Base-by-base conservation (phyloP, 495 filamentous ascomycete species). In the Apodospora peruviana region DNA sequence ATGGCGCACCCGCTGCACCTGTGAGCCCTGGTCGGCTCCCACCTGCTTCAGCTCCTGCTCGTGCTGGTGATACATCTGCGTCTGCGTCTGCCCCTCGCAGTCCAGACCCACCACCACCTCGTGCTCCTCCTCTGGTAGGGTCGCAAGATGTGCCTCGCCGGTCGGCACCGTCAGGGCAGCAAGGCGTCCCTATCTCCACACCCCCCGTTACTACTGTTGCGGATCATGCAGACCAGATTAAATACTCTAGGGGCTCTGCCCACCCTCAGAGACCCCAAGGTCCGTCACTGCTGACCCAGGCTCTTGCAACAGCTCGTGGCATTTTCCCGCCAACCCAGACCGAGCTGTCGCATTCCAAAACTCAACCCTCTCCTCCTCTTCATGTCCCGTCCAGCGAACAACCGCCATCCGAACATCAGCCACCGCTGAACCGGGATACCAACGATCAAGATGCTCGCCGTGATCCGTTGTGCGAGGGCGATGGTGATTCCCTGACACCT, bases 251-350 rank as follows among this genome's bases (percentile, higher is more conserved):
- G 47, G 64, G 63, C 57, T 69, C 69, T 57, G 50, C 65, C 38
- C 59, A 56, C 48, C 56, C 55, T 48, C 64, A 68, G 47, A 64
- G 71, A 49, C 57, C 60, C 45, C 66, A 61, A 56, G 73, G 71
- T 43, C 67, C 71, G 47, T 76, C 73, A 43, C 53, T 76, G 54
- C 70, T 76, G 54, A 69, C 72, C 45, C 69, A 75, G 62, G 73
- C 72, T 62, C 65, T 76, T 51, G 73, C 73, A 57, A 72, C 70
- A 64, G 73, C 73, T 53, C 73, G 73, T 59, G 73, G 73, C 55
- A 75, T 76, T 36, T 61, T 25, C 20, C 36, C 52, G 12, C 52
- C 58, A 7, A 45, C 50, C 40, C 54, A 57, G 40, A 18, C 53
- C 41, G 58, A 67, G 25, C 49, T 56, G 22, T 58, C 61, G 45